Evolutionary conservation across 805 yeast genomes (phyloP), one percentile per base, ranked within the genome.

Genomic region (Ogataea paraovalis): DNA sequence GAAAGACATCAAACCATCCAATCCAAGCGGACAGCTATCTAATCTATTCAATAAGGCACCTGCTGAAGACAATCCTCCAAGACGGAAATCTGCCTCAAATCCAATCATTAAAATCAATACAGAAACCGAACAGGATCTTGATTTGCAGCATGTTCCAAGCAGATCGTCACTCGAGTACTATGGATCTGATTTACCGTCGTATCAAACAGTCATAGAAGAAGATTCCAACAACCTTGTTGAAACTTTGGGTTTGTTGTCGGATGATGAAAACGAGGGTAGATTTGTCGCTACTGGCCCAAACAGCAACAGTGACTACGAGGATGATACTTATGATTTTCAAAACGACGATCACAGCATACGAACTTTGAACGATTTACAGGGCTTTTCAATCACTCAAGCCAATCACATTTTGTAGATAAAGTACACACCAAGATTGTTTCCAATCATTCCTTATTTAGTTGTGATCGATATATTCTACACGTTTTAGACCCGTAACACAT

Each of bases 151-250:
- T 43, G 46, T 56, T 30, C 64, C 62, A 8, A 53, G 60, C 7
- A 41, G 56, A 40, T 62, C 66, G 2, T 60, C 63, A 2, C 19
- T 60, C 30, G 58, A 44, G n/a, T 58, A 54, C 25, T 53, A 56
- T 39, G 53, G 46, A 16, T 55, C 52, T 6, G 55, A 52, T 22
- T 55, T 64, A 16, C 67, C 68, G 19, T 47, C 61, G 1, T 64
- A 63, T 46, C 61, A 64, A 39, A 44, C 55, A 6, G 59, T 57
- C 10, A 47, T 57, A 45, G 64, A 59, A 23, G 60, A 51, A 28
- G 62, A 54, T 37, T 50, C 58, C 12, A 47, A 37, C 27, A 47
- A 54, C 37, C 41, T 51, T 41, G 60, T 49, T 32, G 57, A 57
- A 36, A 48, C 51, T 12, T 27, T 59, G 19, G 67, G 61, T 2